A percentile compares a stretch with the other conserved stretches of the same genome.
Evolutionary conservation across 257 asterid genomes (phyloP).

Genomic region (Salvia rosmarinus): DNA sequence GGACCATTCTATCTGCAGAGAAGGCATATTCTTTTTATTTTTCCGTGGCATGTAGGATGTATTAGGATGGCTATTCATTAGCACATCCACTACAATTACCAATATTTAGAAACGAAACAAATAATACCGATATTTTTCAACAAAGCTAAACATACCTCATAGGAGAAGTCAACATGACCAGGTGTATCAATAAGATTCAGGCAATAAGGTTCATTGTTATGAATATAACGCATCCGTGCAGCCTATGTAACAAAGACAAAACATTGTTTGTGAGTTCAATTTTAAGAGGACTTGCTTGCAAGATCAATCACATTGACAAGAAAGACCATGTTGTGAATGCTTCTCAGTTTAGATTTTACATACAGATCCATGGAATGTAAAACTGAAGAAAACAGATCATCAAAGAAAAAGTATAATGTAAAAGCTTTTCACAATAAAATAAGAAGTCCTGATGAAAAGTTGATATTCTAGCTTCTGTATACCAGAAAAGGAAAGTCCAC

Average conservation of each 20-base stretch:
- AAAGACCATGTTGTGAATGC: neutral
- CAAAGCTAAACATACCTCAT: slow-evolving; percentile 66
- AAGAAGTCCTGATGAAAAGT: neutral
- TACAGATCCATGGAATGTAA: slow-evolving; percentile 2
- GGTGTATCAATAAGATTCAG: slow-evolving; percentile 98
- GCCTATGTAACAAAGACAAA: slow-evolving; percentile 57
- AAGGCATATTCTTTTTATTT: slow-evolving; percentile 5
- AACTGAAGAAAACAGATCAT: neutral
- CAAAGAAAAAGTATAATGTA: neutral
- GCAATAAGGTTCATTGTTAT: slow-evolving; percentile 75
- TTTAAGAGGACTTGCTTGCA: slow-evolving; percentile 13
- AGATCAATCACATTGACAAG: neutral
- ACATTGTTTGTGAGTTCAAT: slow-evolving; percentile 17
- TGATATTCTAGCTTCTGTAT: slow-evolving; percentile 6
- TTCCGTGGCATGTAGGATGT: neutral
- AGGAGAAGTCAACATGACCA: slow-evolving; percentile 98
- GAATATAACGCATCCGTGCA: slow-evolving; percentile 88
- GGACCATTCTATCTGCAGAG: slow-evolving; percentile 21
- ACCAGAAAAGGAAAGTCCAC: neutral
- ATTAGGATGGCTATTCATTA: slow-evolving; percentile 22
- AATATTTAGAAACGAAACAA: slow-evolving; percentile 4
- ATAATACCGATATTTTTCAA: neutral
- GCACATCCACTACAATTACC: slow-evolving; percentile 5
- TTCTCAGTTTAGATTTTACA: slow-evolving; percentile 24
- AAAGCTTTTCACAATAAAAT: neutral